Percentiles rank a stretch among this genome's conserved stretches.
Evolutionary conservation across 257 asterid genomes (phyloP).

Genomic region (Jasminum sambac): DNA sequence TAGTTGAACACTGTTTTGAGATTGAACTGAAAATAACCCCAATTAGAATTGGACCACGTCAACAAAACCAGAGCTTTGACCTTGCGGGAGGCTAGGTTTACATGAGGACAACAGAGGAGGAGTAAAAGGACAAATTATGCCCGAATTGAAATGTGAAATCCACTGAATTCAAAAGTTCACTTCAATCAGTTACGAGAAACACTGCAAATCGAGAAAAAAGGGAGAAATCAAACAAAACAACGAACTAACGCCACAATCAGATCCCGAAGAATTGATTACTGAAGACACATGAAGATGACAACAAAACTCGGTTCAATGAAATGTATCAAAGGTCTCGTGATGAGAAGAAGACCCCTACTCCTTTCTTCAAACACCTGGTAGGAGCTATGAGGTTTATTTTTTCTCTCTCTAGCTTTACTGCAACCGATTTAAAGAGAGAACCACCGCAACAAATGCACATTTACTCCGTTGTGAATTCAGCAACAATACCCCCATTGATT

Average conservation of each 20-base stretch:
- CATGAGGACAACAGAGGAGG: not conserved
- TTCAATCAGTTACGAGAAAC: not conserved
- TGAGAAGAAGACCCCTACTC: constrained; percentile 22
- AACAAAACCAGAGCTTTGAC: constrained; percentile 50
- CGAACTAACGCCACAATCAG: constrained; percentile 38
- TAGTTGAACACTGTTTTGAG: constrained; percentile 47
- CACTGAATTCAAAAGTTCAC: not conserved
- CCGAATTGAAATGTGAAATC: not conserved
- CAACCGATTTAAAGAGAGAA: constrained; percentile 45
- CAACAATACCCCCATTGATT: constrained; percentile 44
- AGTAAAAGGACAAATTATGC: constrained; percentile 1
- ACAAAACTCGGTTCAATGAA: not conserved
- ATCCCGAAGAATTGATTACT: constrained; percentile 38
- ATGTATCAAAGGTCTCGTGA: constrained; percentile 27
- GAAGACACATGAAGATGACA: constrained; percentile 13
- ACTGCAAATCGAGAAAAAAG: not conserved
- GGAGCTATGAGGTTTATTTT: constrained; percentile 28
- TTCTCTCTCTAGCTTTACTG: constrained; percentile 30
- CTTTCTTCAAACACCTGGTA: constrained; percentile 11
- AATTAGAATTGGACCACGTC: constrained; percentile 39
- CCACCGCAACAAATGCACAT: constrained; percentile 65
- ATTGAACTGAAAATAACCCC: constrained; percentile 26
- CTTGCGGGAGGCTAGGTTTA: constrained; percentile 24
- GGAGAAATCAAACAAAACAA: constrained; percentile 15
- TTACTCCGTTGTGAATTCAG: constrained; percentile 59